A percentile compares a stretch with the other conserved stretches of the same genome.
phyloP scores from a whole-genome alignment of 108 stramenopile species.

The Nitzschia sp. region DNA sequence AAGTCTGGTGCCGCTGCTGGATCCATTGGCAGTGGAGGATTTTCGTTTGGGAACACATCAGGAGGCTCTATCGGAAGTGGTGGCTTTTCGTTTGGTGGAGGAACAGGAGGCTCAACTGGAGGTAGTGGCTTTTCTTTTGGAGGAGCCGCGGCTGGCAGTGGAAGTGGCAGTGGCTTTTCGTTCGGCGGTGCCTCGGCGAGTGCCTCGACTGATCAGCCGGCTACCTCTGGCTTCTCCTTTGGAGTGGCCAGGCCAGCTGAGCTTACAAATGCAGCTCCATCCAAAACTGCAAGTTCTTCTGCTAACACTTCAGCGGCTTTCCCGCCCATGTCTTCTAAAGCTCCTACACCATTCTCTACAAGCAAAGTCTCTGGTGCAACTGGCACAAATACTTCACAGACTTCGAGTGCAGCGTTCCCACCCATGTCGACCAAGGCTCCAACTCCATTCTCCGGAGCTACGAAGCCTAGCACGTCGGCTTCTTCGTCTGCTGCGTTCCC shows the following conservation, averaged over 20 bases:
- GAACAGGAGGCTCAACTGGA: neutral
- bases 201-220: too few relatives aligned
- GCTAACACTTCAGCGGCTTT: slow-evolving; percentile 6
- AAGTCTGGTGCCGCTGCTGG: neutral
- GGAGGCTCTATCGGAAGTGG: slow-evolving; percentile 46
- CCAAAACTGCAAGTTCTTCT: neutral
- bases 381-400: slow-evolving; percentile 1
- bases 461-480: slow-evolving; percentile 5
- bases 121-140: slow-evolving; percentile 54
- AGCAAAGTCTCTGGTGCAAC: slow-evolving; percentile 4
- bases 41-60: slow-evolving; percentile 43
- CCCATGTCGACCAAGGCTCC: slow-evolving; percentile 60
- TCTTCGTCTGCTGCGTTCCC: slow-evolving; percentile 21
- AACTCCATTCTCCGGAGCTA: slow-evolving; percentile 42
- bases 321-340: slow-evolving; percentile 59
- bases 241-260: neutral
- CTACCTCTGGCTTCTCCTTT: neutral
- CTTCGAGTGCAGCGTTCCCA: slow-evolving; percentile 31
- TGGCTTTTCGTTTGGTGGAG: slow-evolving; percentile 61
- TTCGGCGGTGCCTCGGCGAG: slow-evolving; percentile 3
- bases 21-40: slow-evolving; percentile 56
- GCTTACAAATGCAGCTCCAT: neutral
- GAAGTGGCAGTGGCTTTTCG: slow-evolving; percentile 7
- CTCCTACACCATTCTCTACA: slow-evolving; percentile 45
- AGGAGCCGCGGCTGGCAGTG: slow-evolving; percentile 17